Base-by-base conservation (phyloP, 2,329 filamentous ascomycete species). In the Clonostachys byssicola region DNA sequence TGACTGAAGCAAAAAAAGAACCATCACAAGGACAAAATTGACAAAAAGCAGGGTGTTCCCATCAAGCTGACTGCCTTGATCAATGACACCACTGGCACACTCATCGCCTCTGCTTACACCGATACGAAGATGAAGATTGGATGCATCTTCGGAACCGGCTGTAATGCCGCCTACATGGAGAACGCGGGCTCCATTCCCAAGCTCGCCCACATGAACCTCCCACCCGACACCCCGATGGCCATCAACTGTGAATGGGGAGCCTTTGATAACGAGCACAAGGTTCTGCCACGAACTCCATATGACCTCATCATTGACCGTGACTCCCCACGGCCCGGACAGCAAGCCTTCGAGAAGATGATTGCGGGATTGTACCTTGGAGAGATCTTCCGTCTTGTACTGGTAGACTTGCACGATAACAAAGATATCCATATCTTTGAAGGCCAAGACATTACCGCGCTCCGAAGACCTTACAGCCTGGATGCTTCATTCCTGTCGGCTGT, bases 181-280 rank as follows among this genome's bases (percentile, higher is more conserved):
- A 72, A 95, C 60, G 89, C 83, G 54, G 91, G 90, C 54, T 89
- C 86, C 12, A 90, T 99, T 54, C 92, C 92, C 54, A 99, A 99
- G 77, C 82, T 99, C 47, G 89, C 88, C 12, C 84, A 96, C 71
- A 81, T 95, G 77, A 94, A 95, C 60, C 80, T 97, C 36, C 88
- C 91, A 44, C 75, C 89, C 1, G 85, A 94, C 51, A 83, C 83
- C 51, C 90, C 86, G 42, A 95, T 96, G 78, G 91, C 90, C 45
- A 96, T 97, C 73, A 96, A 96, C 76, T 96, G 92, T 74, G 92
- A 97, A 68, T 96, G 92, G 81, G 92, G 92, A 55, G 92, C 92
- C 34, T 96, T 97, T 61, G 92, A 96, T 68, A 96, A 96, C 66
- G 89, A 95, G 68, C 87, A 92, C 72, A 79, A 86, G 59, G 86